Evolutionary conservation across 2,329 filamentous ascomycete species (phyloP), one percentile per base, ranked within the genome.

Genomic region (Verticillium dahliae): DNA sequence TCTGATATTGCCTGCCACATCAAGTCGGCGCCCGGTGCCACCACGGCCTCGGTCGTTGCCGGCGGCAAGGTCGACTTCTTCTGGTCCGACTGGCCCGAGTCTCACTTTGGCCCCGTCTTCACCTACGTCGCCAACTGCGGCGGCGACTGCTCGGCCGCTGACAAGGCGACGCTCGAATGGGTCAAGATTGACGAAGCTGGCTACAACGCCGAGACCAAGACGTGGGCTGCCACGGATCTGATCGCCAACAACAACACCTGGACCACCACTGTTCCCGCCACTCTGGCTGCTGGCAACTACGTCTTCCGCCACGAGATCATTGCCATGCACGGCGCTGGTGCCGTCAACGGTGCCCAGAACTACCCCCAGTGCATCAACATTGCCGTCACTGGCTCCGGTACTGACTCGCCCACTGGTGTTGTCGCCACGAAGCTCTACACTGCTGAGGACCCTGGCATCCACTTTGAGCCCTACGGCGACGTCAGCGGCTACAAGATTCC

Each of bases 171-270:
- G 5, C 78, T 88, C 35, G 72, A 82, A 65, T 89, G 82, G 73
- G 84, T 87, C 80, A 90, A 90, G 80, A 87, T 89, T 62, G 79
- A 81, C 45, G 79, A 79, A 61, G 76, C 72, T 38, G 87, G 86
- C 62, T 78, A 85, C 65, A 74, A 82, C 63, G 69, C 75, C 63
- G 74, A 74, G 11, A 63, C 70, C 52, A 70, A 70, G 56, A 63
- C 61, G 11, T 78, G 76, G 76, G 72, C 70, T 1, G 65, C 74
- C 4, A 71, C 72, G 61, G 70, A 79, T 1, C 72, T 85, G 62
- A 78, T 82, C 65, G 66, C 72, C 54, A 70, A 72, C 76, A 63
- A 65, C 35, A 72, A 70, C 63, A 68, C 66, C 13, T 73, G 71
- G 71, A 68, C 69, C 2, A 63, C 74, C 37, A 72, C 72, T 18